Base-by-base conservation (phyloP, 1,284 basidiomycete genomes). In the Ganoderma leucocontextum region DNA sequence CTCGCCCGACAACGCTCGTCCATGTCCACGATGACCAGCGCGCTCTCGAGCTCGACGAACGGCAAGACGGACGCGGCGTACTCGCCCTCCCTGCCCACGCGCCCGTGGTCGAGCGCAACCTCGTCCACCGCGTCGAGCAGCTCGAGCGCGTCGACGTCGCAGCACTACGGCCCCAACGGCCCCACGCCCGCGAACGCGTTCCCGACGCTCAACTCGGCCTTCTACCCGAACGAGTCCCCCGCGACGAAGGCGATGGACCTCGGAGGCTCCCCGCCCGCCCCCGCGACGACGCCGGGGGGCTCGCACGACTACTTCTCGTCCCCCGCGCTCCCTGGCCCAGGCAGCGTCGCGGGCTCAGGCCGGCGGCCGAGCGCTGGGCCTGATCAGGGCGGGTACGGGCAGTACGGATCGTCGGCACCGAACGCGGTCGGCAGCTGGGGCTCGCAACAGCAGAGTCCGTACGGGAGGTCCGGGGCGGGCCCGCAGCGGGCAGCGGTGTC, bases 121-220 rank as follows among this genome's bases (percentile, higher is more conserved):
- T 75, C 75, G 22, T 39, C 58, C 13, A 41, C 58, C n/a, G 58
- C 58, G 29, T 76, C 76, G 25, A 78, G 75, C 69, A 74, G 76
- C 69, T 78, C 73, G 52, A 72, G 67, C 69, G 74, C 74, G 25
- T 74, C 70, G 62, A 73, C 71, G 63, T 42, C 74, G 36, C 74
- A 73, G 35, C 76, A 72, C 13, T 47, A 64, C 19, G 57, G 61
- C 36, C 62, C 58, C 22, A 61, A 33, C 22, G 60, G 47, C 29
- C 39, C 49, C 36, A 25, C 8, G 9, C n/a, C n/a, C 29, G 62
- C 67, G 62, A 72, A 70, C 39, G 72, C 75, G 38, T 78, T 79
- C 70, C 80, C 79, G 58, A 80, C 80, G 29, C 77, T 81, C 52
- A 75, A 76, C 25, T 81, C 86, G 25, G 80, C 85, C 7, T 87